Evolutionary conservation across 257 asterid genomes (phyloP).

Genomic region (Petrea volubilis): DNA sequence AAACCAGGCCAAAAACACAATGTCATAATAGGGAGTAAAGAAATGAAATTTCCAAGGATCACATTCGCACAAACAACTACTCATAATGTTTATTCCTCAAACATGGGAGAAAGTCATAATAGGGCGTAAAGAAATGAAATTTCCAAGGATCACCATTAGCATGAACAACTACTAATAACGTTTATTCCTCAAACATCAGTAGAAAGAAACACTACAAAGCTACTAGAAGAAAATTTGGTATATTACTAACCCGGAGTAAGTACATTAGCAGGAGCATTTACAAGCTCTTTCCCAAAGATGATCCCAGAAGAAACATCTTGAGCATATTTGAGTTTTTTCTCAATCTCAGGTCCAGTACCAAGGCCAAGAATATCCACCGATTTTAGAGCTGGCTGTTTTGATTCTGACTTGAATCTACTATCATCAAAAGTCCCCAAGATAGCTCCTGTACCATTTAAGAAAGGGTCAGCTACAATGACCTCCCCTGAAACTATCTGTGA

Average conservation of each 20-base stretch:
- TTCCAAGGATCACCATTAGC: background rate
- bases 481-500: no score
- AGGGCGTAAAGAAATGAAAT: no score
- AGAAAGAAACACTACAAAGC: background rate
- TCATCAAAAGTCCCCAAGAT: conserved; percentile 85
- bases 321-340: conserved; percentile 79
- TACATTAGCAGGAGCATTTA: conserved; percentile 95
- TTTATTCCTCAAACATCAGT: background rate
- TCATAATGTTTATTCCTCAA: background rate
- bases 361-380: conserved; percentile 90
- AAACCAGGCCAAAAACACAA: background rate
- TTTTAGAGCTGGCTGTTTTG: conserved; percentile 61
- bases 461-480: no score
- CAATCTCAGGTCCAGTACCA: conserved; percentile 87
- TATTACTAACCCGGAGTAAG: conserved; percentile 88
- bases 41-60: background rate
- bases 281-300: conserved; percentile 86
- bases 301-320: conserved; percentile 77
- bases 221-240: no score
- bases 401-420: conserved; percentile 80
- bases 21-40: background rate
- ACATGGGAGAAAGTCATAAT: background rate
- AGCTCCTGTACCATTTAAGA: conserved; percentile 56
- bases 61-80: background rate
- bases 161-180: background rate